These are phyloP conservation scores for Solanum aculeatissimum DNA, from an alignment of 305 asterid species.

Conservation along the genomic window DNA sequence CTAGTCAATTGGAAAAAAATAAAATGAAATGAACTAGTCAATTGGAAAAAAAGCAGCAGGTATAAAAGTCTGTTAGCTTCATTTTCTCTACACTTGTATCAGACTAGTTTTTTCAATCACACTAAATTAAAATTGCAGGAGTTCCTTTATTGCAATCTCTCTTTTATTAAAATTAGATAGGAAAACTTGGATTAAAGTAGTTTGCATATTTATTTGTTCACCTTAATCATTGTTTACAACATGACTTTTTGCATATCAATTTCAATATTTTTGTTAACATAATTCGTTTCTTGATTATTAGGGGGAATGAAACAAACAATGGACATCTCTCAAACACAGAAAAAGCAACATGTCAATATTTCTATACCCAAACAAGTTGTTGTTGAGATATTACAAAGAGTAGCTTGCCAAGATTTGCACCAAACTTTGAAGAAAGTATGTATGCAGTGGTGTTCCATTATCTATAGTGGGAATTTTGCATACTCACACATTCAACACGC, in stretches of 20 bases:
- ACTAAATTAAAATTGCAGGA: no score
- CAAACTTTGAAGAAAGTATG: neutral
- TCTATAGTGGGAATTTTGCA: neutral
- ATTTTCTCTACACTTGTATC: no score
- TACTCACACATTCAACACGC: neutral
- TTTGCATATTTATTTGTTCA: no score
- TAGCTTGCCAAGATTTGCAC: neutral
- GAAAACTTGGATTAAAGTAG: no score
- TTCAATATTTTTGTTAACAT: neutral
- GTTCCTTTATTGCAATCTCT: no score
- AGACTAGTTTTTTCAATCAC: no score
- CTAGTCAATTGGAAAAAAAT: no score
- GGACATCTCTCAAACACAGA: neutral
- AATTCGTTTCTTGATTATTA: neutral
- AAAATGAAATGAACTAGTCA: no score
- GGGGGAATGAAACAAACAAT: neutral
- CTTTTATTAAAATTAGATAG: no score
- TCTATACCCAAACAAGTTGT: neutral
- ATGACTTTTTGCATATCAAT: neutral
- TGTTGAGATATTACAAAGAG: neutral
- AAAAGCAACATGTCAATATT: neutral
- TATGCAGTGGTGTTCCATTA: neutral
- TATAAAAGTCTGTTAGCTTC: no score
- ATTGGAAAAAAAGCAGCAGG: no score
- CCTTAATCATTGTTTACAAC: no score